Base-by-base conservation (phyloP, 129 eudicot genomes). In the Flaveria linearis region DNA sequence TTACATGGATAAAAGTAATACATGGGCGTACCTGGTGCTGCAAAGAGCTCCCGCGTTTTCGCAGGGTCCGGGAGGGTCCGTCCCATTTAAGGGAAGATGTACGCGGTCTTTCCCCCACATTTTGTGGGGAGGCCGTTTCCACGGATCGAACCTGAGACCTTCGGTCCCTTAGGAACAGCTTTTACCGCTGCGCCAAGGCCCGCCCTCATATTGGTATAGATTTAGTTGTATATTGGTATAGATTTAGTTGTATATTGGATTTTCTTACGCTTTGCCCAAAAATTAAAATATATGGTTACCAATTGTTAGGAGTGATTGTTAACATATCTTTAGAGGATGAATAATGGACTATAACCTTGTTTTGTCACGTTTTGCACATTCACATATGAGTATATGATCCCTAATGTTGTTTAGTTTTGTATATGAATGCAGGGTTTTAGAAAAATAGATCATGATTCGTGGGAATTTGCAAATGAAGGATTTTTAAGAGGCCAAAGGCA, bases 401-500 rank as follows among this genome's bases (percentile, higher is more conserved):
- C 51, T 72, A 71, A 71, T 75, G 75, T 15, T 68, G 56, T 69
- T 20, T 55, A 65, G 58, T 73, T 82, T 76, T 57, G 23, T 74
- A 26, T 47, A 7, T 81, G 76, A 52, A 42, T 86, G 92, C 91
- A 91, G 97, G 99, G 99, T 12, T 95, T 95, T 75, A 89, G 92
- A 86, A 95, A 95, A 83, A 86, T 95, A 41, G 99, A 91, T 82
- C 90, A 96, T 4, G 99, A 95, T 57, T 62, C 71, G 75, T 95
- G 99, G 99, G 98, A 94, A 61, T 94, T 94, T 74, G 97, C 98
- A 0, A 91, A 91, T 50, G 97, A 94, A 78, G 85, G 88, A 53
- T 95, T 95, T 79, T 71, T 87, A 36, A 86, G 80, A 49, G 96
- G 96, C 22, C 89, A 89, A 12, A 95, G 81, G 85, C 88, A 95